phyloP scores from a whole-genome alignment of 1,284 basidiomycete genomes.

The Erythrobasidium hasegawianum region DNA sequence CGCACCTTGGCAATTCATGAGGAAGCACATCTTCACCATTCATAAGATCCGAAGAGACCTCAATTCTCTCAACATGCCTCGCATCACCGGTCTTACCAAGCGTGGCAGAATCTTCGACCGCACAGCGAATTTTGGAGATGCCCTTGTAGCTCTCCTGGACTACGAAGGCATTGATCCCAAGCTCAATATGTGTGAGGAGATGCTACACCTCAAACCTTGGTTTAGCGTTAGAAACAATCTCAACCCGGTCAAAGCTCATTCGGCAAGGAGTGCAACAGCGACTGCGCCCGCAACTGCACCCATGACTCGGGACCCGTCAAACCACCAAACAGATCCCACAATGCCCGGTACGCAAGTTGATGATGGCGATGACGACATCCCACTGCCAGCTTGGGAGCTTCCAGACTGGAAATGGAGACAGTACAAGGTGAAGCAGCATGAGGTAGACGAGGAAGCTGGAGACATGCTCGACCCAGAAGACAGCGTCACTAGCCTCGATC shows the following conservation, averaged over 20 bases:
- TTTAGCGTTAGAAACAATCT: constrained; percentile 29
- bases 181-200: constrained; percentile 16
- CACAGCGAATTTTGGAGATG: constrained; percentile 19
- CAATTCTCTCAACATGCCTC: constrained; percentile 28
- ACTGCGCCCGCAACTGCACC: not conserved
- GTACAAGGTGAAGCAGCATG: constrained; percentile 32
- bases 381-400: constrained; percentile 24
- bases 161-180: constrained; percentile 24
- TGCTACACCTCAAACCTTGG: constrained; percentile 33
- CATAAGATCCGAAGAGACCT: constrained; percentile 26
- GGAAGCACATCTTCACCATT: constrained; percentile 30
- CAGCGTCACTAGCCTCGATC: constrained; percentile 6
- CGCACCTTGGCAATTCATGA: constrained; percentile 33
- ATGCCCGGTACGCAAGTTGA: too few species aligned
- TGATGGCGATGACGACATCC: constrained; percentile 21
- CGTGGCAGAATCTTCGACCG: constrained; percentile 27
- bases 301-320: not conserved
- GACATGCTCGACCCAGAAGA: constrained; percentile 29
- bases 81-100: constrained; percentile 31
- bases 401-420: constrained; percentile 34
- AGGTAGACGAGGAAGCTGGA: constrained; percentile 21
- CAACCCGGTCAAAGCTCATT: constrained; percentile 26
- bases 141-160: constrained; percentile 25
- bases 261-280: not conserved
- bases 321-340: not conserved